These are phyloP conservation scores for Flaveria trinervia DNA, from an alignment of 129 eudicot species.

Conservation along the genomic window DNA sequence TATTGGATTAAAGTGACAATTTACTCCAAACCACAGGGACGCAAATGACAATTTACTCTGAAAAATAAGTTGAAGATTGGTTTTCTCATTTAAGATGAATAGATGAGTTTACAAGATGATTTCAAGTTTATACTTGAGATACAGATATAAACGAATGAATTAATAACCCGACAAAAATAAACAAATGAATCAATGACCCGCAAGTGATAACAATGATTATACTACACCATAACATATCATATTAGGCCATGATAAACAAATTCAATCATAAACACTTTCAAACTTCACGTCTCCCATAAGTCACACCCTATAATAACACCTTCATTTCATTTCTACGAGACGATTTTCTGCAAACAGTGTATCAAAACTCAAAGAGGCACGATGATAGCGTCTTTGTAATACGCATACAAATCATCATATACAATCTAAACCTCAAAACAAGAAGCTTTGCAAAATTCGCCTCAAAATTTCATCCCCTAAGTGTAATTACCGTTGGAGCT, in stretches of 20 bases:
- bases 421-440: neutral
- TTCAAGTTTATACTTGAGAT: no score
- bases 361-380: neutral
- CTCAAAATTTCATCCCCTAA: conserved; percentile 5
- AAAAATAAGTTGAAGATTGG: no score
- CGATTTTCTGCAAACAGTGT: conserved; percentile 12
- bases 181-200: no score
- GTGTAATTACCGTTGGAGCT: conserved; percentile 12
- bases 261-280: neutral
- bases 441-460: neutral
- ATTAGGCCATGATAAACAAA: no score
- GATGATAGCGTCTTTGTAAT: neutral
- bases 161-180: no score
- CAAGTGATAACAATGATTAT: no score
- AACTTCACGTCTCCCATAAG: conserved; percentile 9
- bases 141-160: no score
- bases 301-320: conserved; percentile 11
- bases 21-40: no score
- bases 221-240: neutral
- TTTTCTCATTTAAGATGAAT: no score
- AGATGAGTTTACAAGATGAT: no score
- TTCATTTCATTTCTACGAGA: neutral
- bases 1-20: no score
- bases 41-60: no score
- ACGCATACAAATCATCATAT: conserved; percentile 1